These are phyloP conservation scores for Cadophora sp. DNA, from an alignment of 2,329 filamentous ascomycete genomes.

Conservation along the genomic window DNA sequence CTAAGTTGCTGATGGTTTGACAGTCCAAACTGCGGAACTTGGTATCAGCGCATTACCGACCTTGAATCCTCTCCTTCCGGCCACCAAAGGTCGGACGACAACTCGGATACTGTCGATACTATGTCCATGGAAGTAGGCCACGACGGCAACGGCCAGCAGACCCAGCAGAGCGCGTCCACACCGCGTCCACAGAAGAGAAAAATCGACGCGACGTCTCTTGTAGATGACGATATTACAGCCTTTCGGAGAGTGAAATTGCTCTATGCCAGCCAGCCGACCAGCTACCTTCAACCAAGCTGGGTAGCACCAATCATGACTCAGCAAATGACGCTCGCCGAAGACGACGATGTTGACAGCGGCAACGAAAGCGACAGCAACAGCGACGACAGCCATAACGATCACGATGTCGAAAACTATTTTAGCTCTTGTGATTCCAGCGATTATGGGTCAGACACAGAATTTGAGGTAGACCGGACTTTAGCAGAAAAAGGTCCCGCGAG, in stretches of 20 bases:
- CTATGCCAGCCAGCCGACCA: too few relatives aligned
- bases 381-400: too few relatives aligned
- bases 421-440: slow-evolving; percentile 52
- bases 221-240: neutral
- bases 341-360: too few relatives aligned
- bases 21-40: neutral
- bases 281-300: too few relatives aligned
- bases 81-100: neutral
- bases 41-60: neutral
- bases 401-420: slow-evolving; percentile 36
- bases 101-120: neutral
- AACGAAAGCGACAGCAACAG: neutral
- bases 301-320: too few relatives aligned
- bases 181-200: neutral
- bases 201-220: neutral
- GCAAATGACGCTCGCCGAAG: too few relatives aligned
- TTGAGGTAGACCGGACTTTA: slow-evolving; percentile 55
- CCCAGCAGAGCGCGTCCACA: neutral
- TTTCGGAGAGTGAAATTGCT: neutral
- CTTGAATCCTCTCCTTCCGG: too few relatives aligned
- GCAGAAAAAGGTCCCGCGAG: slow-evolving; percentile 50
- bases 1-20: neutral
- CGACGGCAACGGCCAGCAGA: neutral
- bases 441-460: slow-evolving; percentile 31
- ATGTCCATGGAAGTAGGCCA: neutral